These are phyloP conservation scores for Saturnispora quitensis DNA, from an alignment of 805 yeast species.

Conservation along the genomic window DNA sequence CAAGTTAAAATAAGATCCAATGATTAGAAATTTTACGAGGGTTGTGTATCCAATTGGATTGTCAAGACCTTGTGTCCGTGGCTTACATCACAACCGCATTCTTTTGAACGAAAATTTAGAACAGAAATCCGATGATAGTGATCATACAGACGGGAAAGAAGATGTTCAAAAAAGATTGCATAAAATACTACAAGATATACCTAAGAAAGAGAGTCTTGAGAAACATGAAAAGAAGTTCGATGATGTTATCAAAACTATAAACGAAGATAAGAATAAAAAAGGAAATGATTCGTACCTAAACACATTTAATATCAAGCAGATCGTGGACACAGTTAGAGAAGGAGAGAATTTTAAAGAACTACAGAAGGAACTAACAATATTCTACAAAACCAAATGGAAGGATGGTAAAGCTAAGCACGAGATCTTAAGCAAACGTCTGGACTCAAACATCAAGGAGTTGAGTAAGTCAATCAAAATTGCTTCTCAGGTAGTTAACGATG, in stretches of 20 bases:
- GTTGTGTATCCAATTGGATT: neutral
- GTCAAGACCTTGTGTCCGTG: neutral
- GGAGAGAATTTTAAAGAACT: slow-evolving; percentile 28
- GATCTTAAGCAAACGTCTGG: slow-evolving; percentile 35
- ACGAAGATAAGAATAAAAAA: slow-evolving; percentile 3
- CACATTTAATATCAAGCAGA: slow-evolving; percentile 12
- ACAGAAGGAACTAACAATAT: slow-evolving; percentile 24
- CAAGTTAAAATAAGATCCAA: neutral
- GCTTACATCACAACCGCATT: neutral
- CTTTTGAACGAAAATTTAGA: neutral
- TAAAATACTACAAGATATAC: slow-evolving; percentile 9
- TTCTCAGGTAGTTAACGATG: slow-evolving; percentile 68
- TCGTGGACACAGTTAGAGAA: slow-evolving; percentile 22
- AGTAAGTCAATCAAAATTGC: slow-evolving; percentile 52
- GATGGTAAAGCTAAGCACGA: slow-evolving; percentile 24
- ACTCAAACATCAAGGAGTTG: slow-evolving; percentile 42
- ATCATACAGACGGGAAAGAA: neutral
- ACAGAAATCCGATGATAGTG: neutral
- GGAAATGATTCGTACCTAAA: neutral
- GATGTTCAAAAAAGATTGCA: slow-evolving; percentile 8
- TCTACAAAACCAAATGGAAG: slow-evolving; percentile 19
- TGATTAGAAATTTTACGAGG: neutral
- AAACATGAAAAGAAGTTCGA: neutral
- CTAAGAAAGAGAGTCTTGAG: neutral
- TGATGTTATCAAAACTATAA: neutral